Evolutionary conservation across 306 rosid species (phyloP), one percentile per base, ranked within the genome.

Genomic region (Trifolium repens): DNA sequence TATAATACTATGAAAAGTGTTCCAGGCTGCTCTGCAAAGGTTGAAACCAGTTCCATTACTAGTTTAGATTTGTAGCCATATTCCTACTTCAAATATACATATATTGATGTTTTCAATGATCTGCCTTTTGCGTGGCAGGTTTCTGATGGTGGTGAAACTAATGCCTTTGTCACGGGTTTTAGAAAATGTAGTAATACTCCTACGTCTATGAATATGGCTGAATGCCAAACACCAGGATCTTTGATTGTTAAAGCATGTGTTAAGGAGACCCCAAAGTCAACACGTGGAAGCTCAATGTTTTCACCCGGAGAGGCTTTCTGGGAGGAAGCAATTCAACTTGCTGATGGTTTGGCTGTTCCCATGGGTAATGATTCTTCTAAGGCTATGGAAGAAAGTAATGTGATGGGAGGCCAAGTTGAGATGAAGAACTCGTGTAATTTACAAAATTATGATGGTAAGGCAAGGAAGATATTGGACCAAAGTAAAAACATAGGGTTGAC

Each of bases 221-320:
- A 89, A 58, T 87, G 85, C 76, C 68, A 65, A 58, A 91, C 98
- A 37, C 98, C 98, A 0, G 92, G 91, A 69, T 85, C 93, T 27
- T 86, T 82, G 84, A 83, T 79, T 79, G 84, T 79, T 60, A 90
- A 87, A 82, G 66, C 79, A 55, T 64, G 77, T 62, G 53, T 74
- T 74, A 75, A 59, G 69, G 88, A 80, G 76, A 94, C 97, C 66
- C 97, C 97, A 37, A 88, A 81, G 82, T 90, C 98, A 17, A 81
- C 69, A 44, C 79, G 76, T 15, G 96, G 98, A 58, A 90, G 93
- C 84, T 94, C 97, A 27, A 71, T 84, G 57, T 84, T 92, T 91
- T 94, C 98, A 6, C 97, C 98, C 22, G 98, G 97, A 75, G 97
- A 91, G 79, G 93, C 92, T 65, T 94, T 94, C 67, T 94, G 98